Conservation (phyloP, 495 filamentous ascomycete genomes). For the Trichocladium uniseriatum region DNA sequence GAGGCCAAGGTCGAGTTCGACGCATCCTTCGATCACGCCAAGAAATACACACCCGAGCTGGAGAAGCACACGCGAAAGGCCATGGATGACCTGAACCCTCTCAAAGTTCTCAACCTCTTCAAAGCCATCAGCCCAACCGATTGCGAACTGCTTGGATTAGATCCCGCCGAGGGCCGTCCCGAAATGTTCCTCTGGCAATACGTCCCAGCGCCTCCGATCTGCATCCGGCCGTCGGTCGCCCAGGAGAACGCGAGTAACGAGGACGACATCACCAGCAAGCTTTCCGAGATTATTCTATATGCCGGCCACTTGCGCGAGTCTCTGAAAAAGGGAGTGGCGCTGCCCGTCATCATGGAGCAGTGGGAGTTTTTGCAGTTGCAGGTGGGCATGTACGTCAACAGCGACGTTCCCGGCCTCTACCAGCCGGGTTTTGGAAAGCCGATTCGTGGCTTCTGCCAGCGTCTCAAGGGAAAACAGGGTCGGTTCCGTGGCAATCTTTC, state of each 20-base stretch:
- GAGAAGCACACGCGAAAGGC: slow-evolving; percentile 85
- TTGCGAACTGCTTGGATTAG: slow-evolving; percentile 82
- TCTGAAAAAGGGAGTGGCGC: slow-evolving; percentile 66
- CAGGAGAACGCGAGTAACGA: slow-evolving; percentile 89
- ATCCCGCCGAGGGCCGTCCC: slow-evolving; percentile 76
- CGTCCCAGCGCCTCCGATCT: slow-evolving; percentile 84
- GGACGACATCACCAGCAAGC: slow-evolving; percentile 90
- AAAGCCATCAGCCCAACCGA: slow-evolving; percentile 74
- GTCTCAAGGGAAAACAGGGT: slow-evolving; percentile 93
- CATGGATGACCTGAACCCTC: slow-evolving; percentile 86
- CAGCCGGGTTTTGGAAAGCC: slow-evolving; percentile 62
- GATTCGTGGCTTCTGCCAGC: slow-evolving; percentile 87
- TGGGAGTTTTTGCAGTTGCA: slow-evolving; percentile 96
- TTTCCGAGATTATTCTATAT: slow-evolving; percentile 86
- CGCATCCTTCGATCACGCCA: slow-evolving; percentile 68
- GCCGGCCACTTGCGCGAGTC: slow-evolving; percentile 74
- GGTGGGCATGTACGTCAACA: slow-evolving; percentile 96
- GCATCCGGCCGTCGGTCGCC: slow-evolving; percentile 84
- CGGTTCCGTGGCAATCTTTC: slow-evolving; percentile 94
- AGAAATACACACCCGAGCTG: slow-evolving; percentile 64
- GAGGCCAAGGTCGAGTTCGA: slow-evolving; percentile 74
- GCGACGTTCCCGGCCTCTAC: slow-evolving; percentile 84
- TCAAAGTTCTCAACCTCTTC: slow-evolving; percentile 83
- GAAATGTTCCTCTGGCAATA: slow-evolving; percentile 99
- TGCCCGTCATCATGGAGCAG: slow-evolving; percentile 90